These are phyloP conservation scores for Blastomyces parvus DNA, from an alignment of 2,329 filamentous ascomycete genomes.

Conservation along the genomic window DNA sequence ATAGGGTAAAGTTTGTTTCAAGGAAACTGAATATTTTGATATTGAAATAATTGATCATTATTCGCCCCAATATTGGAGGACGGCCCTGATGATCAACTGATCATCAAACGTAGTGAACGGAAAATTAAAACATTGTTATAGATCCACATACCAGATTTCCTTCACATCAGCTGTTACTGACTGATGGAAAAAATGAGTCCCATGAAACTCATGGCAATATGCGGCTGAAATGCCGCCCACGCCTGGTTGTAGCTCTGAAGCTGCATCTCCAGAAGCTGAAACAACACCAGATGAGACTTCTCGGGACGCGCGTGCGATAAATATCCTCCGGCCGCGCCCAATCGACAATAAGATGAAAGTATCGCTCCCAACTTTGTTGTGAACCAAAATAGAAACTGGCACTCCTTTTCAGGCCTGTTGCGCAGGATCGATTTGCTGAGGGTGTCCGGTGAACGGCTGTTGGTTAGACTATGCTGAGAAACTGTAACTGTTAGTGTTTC, in stretches of 20 bases:
- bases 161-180: background rate
- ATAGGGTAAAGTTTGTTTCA: background rate
- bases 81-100: background rate
- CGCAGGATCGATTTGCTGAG: background rate
- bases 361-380: background rate
- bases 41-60: background rate
- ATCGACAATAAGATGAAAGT: background rate
- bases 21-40: background rate
- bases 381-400: background rate
- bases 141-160: background rate
- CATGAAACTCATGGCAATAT: too few relatives aligned
- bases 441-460: background rate
- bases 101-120: background rate
- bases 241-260: background rate
- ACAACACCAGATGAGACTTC: background rate
- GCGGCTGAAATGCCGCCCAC: background rate
- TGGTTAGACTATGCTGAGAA: background rate
- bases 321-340: background rate
- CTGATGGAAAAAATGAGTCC: too few relatives aligned
- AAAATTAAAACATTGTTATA: background rate
- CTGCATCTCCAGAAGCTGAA: background rate
- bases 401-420: background rate
- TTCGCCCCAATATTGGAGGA: background rate
- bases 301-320: background rate
- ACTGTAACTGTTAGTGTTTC: background rate